Base-by-base conservation (phyloP, 768 basidiomycete genomes). In the Lanmaoa pseudosensibilis region DNA sequence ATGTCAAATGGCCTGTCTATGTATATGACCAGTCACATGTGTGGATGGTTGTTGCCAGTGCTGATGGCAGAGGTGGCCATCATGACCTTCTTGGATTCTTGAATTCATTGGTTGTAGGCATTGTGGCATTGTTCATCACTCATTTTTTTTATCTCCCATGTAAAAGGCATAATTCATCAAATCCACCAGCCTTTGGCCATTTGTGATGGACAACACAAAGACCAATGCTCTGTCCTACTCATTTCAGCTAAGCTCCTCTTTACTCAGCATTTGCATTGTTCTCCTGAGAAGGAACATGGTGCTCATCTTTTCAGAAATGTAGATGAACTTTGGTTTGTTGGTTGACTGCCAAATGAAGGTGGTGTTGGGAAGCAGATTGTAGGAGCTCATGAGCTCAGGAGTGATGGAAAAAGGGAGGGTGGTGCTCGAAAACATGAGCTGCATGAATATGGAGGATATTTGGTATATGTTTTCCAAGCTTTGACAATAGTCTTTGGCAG, bases 11-110 rank as follows among this genome's bases (percentile, higher is more conserved):
- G 70, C 0, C 52, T 62, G 2, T 60, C 59, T 6, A 52, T 8
- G 40, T 70, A 65, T 0, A 69, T 46, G 0, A 66, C 61, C 0
- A 68, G 43, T 0, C 54, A 45, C 2, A 69, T 58, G 5, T 58
- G 54, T 0, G 60, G 32, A 36, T 66, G 64, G 52, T 71, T 64
- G n/a, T 69, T 68, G 0, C 71, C 71, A 0, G 61, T 64, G 8
- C 59, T 62, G 46, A 73, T 62, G 0, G 66, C 65, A 1, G 57
- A 59, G 0, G 66, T 72, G 4, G 59, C 52, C 0, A 71, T 44
- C 18, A 72, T 51, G 1, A 59, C 34, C 9, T 11, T 11, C 0
- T 36, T 10, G 0, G 23, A 16, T 0, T 65, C 69, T 0, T 5
- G 1, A 0, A 46, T 21, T 68, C 68, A 74, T 1, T 25, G 15